Evolutionary conservation across 192 early-diverging fungal genomes (phyloP).

Genomic region (Coemansia sp.): DNA sequence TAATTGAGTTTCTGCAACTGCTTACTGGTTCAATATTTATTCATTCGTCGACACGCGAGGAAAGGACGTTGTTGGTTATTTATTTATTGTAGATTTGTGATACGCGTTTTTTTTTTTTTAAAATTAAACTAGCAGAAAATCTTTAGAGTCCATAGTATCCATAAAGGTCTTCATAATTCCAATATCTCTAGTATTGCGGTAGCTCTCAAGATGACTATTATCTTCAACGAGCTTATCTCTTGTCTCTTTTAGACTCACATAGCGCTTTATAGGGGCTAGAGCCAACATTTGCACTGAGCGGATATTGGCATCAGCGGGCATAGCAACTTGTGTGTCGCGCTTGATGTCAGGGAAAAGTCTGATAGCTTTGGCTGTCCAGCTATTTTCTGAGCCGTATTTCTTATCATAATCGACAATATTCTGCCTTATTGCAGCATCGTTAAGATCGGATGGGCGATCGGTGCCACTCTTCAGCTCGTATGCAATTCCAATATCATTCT

Average conservation of each 20-base stretch:
- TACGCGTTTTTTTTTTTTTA: not conserved
- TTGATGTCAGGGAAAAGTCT: conserved; percentile 21
- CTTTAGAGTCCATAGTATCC: not conserved
- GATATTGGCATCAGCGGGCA: not conserved
- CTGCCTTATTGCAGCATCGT: not conserved
- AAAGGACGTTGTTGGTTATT: not conserved
- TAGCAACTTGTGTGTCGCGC: not conserved
- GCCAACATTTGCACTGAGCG: conserved; percentile 11
- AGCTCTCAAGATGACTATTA: not conserved
- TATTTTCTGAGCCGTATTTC: conserved; percentile 6
- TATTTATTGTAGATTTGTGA: not conserved
- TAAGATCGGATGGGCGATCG: not conserved
- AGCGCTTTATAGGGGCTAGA: conserved; percentile 6
- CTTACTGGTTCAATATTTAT: too few relatives aligned
- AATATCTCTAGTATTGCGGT: not conserved
- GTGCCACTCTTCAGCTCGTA: not conserved
- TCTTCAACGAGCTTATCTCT: not conserved
- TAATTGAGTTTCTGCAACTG: not conserved
- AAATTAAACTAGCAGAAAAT: not conserved
- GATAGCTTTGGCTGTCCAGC: conserved; percentile 32
- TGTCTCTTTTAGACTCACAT: not conserved
- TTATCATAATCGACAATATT: conserved; percentile 13
- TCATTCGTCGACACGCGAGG: too few relatives aligned
- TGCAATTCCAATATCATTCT: not conserved
- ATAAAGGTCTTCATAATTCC: not conserved